A percentile compares a stretch with the other conserved stretches of the same genome.
Conservation (phyloP, 768 basidiomycete genomes). For the Lactarius psammicola region DNA sequence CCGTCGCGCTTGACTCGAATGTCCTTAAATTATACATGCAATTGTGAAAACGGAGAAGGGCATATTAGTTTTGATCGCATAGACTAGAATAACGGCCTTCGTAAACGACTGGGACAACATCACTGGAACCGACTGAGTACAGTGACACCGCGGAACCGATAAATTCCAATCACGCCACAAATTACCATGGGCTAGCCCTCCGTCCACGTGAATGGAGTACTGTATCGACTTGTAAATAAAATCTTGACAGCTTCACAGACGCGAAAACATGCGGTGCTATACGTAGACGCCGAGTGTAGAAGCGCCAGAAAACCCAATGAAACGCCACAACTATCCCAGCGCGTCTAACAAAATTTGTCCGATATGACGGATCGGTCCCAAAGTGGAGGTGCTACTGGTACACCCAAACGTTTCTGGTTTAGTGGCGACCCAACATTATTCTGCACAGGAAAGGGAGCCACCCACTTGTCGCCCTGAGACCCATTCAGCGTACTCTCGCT, state of each 20-base stretch:
- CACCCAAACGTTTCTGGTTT: background rate
- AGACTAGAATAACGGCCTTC: too few relatives aligned
- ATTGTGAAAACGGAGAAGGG: background rate
- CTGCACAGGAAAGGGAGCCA: background rate
- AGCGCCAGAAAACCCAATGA: background rate
- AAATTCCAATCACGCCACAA: too few relatives aligned
- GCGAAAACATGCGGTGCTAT: background rate
- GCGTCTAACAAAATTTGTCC: background rate
- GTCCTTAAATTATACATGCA: background rate
- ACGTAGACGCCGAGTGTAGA: background rate
- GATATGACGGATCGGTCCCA: background rate
- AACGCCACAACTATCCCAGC: background rate
- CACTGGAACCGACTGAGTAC: too few relatives aligned
- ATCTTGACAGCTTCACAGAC: background rate
- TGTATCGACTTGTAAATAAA: too few relatives aligned
- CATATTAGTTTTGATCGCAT: too few relatives aligned
- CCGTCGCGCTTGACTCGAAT: background rate
- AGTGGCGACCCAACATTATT: background rate
- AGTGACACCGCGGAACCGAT: too few relatives aligned
- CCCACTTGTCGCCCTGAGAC: background rate
- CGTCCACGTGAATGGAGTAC: too few relatives aligned
- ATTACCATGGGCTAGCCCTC: too few relatives aligned
- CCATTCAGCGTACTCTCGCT: conserved; percentile 13
- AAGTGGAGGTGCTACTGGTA: background rate
- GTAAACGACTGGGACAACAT: background rate